phyloP scores from a whole-genome alignment of 176 grass and related monocot species.

The Chloris gayana region DNA sequence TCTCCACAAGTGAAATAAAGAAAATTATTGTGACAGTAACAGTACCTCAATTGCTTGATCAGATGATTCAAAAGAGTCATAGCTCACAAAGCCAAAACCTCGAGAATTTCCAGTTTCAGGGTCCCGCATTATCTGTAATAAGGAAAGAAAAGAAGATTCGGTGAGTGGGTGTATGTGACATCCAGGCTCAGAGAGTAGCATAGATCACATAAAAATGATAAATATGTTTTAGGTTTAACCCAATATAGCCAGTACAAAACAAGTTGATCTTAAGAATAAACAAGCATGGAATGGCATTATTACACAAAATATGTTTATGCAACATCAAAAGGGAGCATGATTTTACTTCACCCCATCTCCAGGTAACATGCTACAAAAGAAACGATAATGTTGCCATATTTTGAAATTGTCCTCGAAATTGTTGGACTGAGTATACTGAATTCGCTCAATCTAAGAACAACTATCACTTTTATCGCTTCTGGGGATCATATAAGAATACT shows the following conservation, averaged over 20 bases:
- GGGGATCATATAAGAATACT: background rate
- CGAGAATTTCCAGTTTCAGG: conserved; percentile 94
- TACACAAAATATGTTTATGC: background rate
- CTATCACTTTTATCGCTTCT: background rate
- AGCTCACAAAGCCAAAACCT: conserved; percentile 97
- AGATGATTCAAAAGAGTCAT: conserved; percentile 98
- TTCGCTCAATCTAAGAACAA: conserved; percentile 14
- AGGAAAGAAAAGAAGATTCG: conserved; percentile 19
- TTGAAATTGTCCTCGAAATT: conserved; percentile 20
- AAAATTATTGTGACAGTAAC: conserved; percentile 1
- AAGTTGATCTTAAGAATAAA: conserved; percentile 14
- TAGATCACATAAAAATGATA: background rate
- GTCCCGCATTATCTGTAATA: conserved; percentile 87
- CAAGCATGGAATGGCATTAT: background rate
- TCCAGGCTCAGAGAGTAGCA: background rate
- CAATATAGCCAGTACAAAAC: background rate
- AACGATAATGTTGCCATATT: background rate
- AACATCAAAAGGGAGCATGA: conserved; percentile 1
- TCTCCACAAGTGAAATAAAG: conserved; percentile 15
- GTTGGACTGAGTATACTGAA: background rate
- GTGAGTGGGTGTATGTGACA: background rate
- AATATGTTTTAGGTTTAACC: background rate
- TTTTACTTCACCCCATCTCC: background rate
- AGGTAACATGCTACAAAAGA: background rate
- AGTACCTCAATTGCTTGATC: conserved; percentile 96